Percentiles rank a stretch among this genome's conserved stretches.
phyloP scores from a whole-genome alignment of 805 yeast species.

The Jamesozyma piceae region DNA sequence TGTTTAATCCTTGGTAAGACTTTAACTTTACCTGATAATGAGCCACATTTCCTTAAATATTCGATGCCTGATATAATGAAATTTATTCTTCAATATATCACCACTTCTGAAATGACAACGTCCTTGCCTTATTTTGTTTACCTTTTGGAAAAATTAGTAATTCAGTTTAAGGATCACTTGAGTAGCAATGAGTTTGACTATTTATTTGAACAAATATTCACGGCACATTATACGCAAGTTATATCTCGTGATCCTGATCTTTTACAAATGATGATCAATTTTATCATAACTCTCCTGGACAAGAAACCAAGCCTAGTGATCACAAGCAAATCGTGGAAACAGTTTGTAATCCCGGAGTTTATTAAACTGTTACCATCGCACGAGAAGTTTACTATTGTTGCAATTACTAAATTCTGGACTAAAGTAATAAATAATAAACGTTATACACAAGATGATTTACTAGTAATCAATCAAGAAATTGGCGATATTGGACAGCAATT shows the following conservation, averaged over 20 bases:
- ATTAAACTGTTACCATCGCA: slow-evolving; percentile 30
- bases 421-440: slow-evolving; percentile 37
- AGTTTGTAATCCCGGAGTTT: slow-evolving; percentile 23
- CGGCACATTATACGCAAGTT: slow-evolving; percentile 26
- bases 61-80: slow-evolving; percentile 22
- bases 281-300: slow-evolving; percentile 43
- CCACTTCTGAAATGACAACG: slow-evolving; percentile 23
- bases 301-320: slow-evolving; percentile 42
- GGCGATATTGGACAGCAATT: slow-evolving; percentile 20
- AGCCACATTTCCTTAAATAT: slow-evolving; percentile 26
- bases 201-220: slow-evolving; percentile 34
- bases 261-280: slow-evolving; percentile 41
- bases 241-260: slow-evolving; percentile 51
- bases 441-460: slow-evolving; percentile 38
- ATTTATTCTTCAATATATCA: slow-evolving; percentile 20
- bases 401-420: slow-evolving; percentile 47
- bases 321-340: slow-evolving; percentile 20
- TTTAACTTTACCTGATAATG: slow-evolving; percentile 20
- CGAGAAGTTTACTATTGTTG: slow-evolving; percentile 44
- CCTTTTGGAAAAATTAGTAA: slow-evolving; percentile 37
- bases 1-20: slow-evolving; percentile 44
- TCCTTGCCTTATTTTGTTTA: slow-evolving; percentile 38
- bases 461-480: slow-evolving; percentile 24
- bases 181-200: slow-evolving; percentile 29
- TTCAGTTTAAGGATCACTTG: slow-evolving; percentile 30